These are phyloP conservation scores for Hypoxylon cercidicola DNA, from an alignment of 495 filamentous ascomycete species.

Conservation along the genomic window DNA sequence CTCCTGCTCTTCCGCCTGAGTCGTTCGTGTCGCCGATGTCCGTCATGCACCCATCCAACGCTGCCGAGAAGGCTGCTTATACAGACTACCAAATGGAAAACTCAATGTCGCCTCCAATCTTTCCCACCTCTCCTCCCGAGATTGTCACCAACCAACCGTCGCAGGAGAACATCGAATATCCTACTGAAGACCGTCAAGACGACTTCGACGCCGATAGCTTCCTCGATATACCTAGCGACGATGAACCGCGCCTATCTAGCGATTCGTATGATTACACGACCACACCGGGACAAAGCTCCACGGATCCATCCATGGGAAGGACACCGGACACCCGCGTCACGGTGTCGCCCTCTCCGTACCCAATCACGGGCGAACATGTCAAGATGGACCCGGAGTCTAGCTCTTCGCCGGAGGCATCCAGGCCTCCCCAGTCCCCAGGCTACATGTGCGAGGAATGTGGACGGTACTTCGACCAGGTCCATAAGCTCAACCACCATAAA, in stretches of 20 bases:
- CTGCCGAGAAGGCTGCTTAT: slow-evolving; percentile 53
- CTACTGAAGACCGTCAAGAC: slow-evolving; percentile 23
- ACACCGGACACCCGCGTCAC: slow-evolving; percentile 56
- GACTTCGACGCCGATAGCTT: slow-evolving; percentile 46
- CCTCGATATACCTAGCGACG: slow-evolving; percentile 46
- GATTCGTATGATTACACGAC: slow-evolving; percentile 52
- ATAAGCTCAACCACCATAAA: slow-evolving; percentile 63
- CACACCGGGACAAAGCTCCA: slow-evolving; percentile 52
- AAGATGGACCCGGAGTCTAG: slow-evolving; percentile 41
- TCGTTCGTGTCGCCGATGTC: slow-evolving; percentile 54
- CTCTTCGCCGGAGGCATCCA: slow-evolving; percentile 41
- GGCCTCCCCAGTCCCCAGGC: slow-evolving; percentile 42
- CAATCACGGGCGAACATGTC: slow-evolving; percentile 25
- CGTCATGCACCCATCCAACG: slow-evolving; percentile 57
- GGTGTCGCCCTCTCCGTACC: slow-evolving; percentile 51
- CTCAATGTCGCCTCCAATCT: slow-evolving; percentile 46
- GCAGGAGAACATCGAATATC: slow-evolving; percentile 22
- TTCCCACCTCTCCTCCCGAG: slow-evolving; percentile 32
- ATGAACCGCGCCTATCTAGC: slow-evolving; percentile 43
- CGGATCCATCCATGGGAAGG: slow-evolving; percentile 53
- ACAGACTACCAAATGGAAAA: slow-evolving; percentile 54
- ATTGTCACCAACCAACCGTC: slow-evolving; percentile 40
- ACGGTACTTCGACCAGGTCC: slow-evolving; percentile 55
- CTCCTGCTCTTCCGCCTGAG: slow-evolving; percentile 44
- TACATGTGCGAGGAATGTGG: slow-evolving; percentile 55